A percentile compares a stretch with the other conserved stretches of the same genome.
Evolutionary conservation across 1,139 yeast species (phyloP).

Genomic region (Yamadazyma taylorii): DNA sequence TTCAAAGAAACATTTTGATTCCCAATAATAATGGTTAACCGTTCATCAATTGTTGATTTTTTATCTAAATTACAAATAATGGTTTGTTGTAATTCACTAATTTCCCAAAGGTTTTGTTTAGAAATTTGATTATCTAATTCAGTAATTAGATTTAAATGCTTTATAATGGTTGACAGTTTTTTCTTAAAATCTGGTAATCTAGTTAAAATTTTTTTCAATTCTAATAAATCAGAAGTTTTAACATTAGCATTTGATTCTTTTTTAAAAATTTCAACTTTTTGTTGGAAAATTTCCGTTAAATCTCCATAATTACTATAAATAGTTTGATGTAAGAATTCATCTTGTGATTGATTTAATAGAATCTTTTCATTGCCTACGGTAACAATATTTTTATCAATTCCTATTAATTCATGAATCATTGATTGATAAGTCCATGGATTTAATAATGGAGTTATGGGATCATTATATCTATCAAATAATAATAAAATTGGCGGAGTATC

Average conservation of each 20-base stretch:
- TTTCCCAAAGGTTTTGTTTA: slow-evolving; percentile 67
- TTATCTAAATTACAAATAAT: slow-evolving; percentile 61
- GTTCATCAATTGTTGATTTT: slow-evolving; percentile 28
- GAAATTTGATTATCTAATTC: slow-evolving; percentile 77
- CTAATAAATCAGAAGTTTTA: slow-evolving; percentile 68
- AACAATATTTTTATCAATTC: slow-evolving; percentile 78
- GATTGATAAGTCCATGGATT: slow-evolving; percentile 98
- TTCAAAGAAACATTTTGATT: slow-evolving; percentile 25
- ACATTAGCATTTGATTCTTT: slow-evolving; percentile 71
- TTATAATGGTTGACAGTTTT: slow-evolving; percentile 84
- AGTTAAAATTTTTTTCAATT: slow-evolving; percentile 86
- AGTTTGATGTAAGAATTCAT: slow-evolving; percentile 72
- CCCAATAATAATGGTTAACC: slow-evolving; percentile 28
- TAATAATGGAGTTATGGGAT: slow-evolving; percentile 88
- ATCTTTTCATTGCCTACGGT: slow-evolving; percentile 45
- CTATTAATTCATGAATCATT: slow-evolving; percentile 91
- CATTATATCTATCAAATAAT: slow-evolving; percentile 81
- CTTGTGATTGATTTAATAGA: slow-evolving; percentile 49
- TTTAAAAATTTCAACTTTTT: slow-evolving; percentile 82
- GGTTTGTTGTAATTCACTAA: slow-evolving; percentile 88
- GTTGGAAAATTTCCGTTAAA: slow-evolving; percentile 83
- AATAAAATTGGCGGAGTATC: slow-evolving; percentile 77
- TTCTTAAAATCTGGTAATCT: slow-evolving; percentile 92
- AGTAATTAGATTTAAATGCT: slow-evolving; percentile 86
- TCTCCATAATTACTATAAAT: slow-evolving; percentile 94